Base-by-base conservation (phyloP, 371 early-diverging fungal genomes). In the Mortierella sp. region DNA sequence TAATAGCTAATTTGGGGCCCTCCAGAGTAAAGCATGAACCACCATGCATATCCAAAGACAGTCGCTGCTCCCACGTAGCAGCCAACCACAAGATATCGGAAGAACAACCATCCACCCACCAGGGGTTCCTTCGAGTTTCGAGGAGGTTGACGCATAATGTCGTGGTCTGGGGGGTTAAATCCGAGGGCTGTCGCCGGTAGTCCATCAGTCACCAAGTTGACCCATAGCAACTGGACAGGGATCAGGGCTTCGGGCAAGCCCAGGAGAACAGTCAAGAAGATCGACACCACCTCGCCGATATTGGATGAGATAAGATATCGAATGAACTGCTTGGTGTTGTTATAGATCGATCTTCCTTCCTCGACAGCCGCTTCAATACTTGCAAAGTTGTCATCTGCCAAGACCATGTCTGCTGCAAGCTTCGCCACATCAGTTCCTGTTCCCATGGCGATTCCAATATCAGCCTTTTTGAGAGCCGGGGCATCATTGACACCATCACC, bases 181-280 rank as follows among this genome's bases (percentile, higher is more conserved):
- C 97, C 97, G 50, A 98, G 88, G 7, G 97, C 96, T 4, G 96
- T 92, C 21, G 98, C 98, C 28, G 98, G 98, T 64, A 97, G 84
- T 2, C 97, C 97, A 81, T 97, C 98, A 65, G 97, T 97, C 19
- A 98, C 96, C 71, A 98, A 80, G 74, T 98, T 98, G 48, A 97
- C 97, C 97, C 97, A 97, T 50, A 98, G 86, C 29, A 98, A 85
- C 84, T 97, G 98, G 44, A 97, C 97, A 50, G 98, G 96, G 62
- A 94, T 95, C 61, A 98, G 84, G 52, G 96, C 95, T 81, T 96
- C 96, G 19, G 97, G 95, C 87, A 95, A 90, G 15, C 94, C 94
- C n/a, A 97, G 88, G 0, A 91, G 75, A 37, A 95, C 91, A 14
- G 97, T 95, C 63, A 97, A 84, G 69, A 97, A 96, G 59, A 97